Evolutionary conservation across 768 basidiomycete species (phyloP), one percentile per base, ranked within the genome.

Genomic region (Pholiota conissans): DNA sequence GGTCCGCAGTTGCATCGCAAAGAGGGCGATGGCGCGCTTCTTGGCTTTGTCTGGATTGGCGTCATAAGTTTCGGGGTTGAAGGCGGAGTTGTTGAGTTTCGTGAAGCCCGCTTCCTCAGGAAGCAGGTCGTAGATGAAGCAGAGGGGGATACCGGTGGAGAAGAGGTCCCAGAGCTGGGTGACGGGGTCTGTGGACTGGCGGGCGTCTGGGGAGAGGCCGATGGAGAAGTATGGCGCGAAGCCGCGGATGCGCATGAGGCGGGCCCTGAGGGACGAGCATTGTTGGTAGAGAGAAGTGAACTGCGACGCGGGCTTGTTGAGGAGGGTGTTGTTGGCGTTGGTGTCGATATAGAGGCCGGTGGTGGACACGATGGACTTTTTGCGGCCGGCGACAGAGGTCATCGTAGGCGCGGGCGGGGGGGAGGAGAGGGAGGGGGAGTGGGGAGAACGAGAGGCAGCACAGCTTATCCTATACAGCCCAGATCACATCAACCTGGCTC

Each of bases 81-180:
- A 91, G 65, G 85, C 79, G 53, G 92, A 84, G 61, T 82, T 80
- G 67, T 80, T 79, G 60, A 82, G 80, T 73, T 77, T 81, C 49
- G 72, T 79, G 66, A 83, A 84, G 29, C 84, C 84, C 55, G 82
- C 79, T 51, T 87, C 79, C 50, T 73, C 72, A 35, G 89, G 89
- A 55, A 98, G 86, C 71, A 90, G 86, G 75, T 99, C 96, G 80
- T 93, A 96, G 65, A 99, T 86, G 78, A 91, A 97, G 76, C 94
- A 96, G 64, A 98, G 89, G 45, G 95, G 89, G 48, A 93, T 87
- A 57, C 97, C 97, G 32, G 94, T 84, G 39, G 94, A 87, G 75
- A 99, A 91, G 69, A 91, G 87, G 68, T 93, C 91, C 89, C 95
- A 96, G 49, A 98, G 86, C 71, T 94, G 92, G 47, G 90, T 88